These are phyloP conservation scores for Mollisia scopiformis DNA, from an alignment of 2,329 filamentous ascomycete genomes.

Conservation along the genomic window DNA sequence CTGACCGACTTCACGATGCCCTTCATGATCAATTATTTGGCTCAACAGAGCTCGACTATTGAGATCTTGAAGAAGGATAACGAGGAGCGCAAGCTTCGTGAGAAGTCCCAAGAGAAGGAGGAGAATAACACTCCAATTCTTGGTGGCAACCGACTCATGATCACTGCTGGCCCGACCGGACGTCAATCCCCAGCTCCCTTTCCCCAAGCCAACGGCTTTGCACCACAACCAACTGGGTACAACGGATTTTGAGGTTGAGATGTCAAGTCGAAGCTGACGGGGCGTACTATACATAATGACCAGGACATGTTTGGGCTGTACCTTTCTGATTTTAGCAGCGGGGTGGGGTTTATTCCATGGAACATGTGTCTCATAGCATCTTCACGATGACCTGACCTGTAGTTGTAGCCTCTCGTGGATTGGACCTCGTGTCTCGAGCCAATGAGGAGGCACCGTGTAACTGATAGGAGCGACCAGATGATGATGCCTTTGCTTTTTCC, in stretches of 20 bases:
- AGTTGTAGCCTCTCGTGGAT: conserved; percentile 34
- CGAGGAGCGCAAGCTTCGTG: conserved; percentile 84
- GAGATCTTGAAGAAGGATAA: conserved; percentile 90
- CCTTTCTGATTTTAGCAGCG: conserved; percentile 31
- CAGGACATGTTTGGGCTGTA: conserved; percentile 31
- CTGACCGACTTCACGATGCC: conserved; percentile 98
- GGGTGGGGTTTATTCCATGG: conserved; percentile 23
- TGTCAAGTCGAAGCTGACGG: conserved; percentile 8
- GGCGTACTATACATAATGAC: conserved; percentile 39
- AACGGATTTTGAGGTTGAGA: conserved; percentile 49
- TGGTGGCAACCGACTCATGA: conserved; percentile 86
- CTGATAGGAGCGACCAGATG: conserved; percentile 36
- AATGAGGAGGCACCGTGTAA: conserved; percentile 31
- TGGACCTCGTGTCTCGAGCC: conserved; percentile 20
- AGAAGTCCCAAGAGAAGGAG: conserved; percentile 75
- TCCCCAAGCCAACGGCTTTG: conserved; percentile 83
- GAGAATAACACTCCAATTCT: conserved; percentile 95
- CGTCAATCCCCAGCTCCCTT: conserved; percentile 64
- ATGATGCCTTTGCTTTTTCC: conserved; percentile 23
- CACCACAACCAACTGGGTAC: conserved; percentile 84
- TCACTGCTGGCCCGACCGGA: conserved; percentile 80
- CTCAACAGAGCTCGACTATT: conserved; percentile 87
- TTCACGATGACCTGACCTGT: conserved; percentile 32
- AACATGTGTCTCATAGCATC: conserved; percentile 28
- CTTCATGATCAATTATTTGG: conserved; percentile 98